These are phyloP conservation scores for Coniochaeta sp. DNA, from an alignment of 2,329 filamentous ascomycete species.

Conservation along the genomic window DNA sequence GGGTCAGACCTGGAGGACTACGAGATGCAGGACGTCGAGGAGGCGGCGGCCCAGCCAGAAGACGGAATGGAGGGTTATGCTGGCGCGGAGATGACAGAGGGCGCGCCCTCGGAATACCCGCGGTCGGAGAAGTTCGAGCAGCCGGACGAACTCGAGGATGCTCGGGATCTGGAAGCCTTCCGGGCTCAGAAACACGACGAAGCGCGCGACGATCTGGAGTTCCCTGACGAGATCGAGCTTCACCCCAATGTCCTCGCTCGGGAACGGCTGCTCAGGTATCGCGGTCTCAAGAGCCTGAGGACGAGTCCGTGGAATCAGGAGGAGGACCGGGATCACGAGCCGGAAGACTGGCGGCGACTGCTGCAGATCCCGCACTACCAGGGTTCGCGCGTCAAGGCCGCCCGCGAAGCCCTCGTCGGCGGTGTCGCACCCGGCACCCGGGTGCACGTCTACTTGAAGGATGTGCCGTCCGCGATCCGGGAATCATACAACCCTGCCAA, in stretches of 20 bases:
- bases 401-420: constrained; percentile 80
- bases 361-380: constrained; percentile 88
- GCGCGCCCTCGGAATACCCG: constrained; percentile 78
- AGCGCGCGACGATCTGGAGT: constrained; percentile 84
- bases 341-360: constrained; percentile 80
- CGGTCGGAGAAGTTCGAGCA: constrained; percentile 88
- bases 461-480: constrained; percentile 33
- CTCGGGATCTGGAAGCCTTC: constrained; percentile 73
- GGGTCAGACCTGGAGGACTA: constrained; percentile 75
- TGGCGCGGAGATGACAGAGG: constrained; percentile 64
- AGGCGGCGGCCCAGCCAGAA: constrained; percentile 58
- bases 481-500: constrained; percentile 41
- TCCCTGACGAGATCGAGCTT: constrained; percentile 94
- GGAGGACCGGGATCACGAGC: constrained; percentile 80
- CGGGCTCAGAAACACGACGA: constrained; percentile 71
- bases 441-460: constrained; percentile 68
- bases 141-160: constrained; percentile 73
- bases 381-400: constrained; percentile 65
- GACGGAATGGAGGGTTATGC: constrained; percentile 72
- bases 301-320: constrained; percentile 83
- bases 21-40: constrained; percentile 51
- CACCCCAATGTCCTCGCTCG: constrained; percentile 79
- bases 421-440: constrained; percentile 78
- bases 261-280: constrained; percentile 78
- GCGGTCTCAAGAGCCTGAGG: constrained; percentile 85